Evolutionary conservation across 106 monocot species (phyloP).

Genomic region (Dioscorea alata): DNA sequence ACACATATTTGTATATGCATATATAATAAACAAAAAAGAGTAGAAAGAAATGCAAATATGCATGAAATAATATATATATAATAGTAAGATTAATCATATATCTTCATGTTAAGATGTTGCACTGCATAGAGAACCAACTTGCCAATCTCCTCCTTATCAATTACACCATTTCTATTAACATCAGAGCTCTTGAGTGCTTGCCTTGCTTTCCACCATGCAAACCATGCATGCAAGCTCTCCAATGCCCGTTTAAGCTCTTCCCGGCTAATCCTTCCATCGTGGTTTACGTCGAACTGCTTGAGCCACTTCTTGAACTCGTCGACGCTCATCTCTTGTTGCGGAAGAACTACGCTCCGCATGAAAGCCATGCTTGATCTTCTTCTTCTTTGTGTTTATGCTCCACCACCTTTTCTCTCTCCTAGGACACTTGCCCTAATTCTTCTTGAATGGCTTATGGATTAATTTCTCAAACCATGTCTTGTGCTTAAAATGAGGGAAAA

Average conservation of each 20-base stretch:
- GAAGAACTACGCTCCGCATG: slow-evolving; percentile 10
- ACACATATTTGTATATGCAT: no score
- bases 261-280: slow-evolving; percentile 28
- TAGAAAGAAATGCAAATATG: no score
- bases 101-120: slow-evolving; percentile 29
- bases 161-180: slow-evolving; percentile 11
- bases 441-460: no score
- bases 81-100: slow-evolving; percentile 7
- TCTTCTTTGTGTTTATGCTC: no score
- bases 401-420: no score
- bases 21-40: no score
- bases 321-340: slow-evolving; percentile 27
- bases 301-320: slow-evolving; percentile 41
- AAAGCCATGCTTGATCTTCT: slow-evolving; percentile 18
- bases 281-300: slow-evolving; percentile 33
- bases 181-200: slow-evolving; percentile 23
- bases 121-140: slow-evolving; percentile 26
- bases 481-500: no score
- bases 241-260: slow-evolving; percentile 27
- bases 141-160: slow-evolving; percentile 29
- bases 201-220: slow-evolving; percentile 41
- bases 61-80: no score
- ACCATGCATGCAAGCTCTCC: slow-evolving; percentile 25
- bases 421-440: no score
- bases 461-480: no score